Base-by-base conservation (phyloP, 2,329 filamentous ascomycete genomes). In the Arthroderma sp. region DNA sequence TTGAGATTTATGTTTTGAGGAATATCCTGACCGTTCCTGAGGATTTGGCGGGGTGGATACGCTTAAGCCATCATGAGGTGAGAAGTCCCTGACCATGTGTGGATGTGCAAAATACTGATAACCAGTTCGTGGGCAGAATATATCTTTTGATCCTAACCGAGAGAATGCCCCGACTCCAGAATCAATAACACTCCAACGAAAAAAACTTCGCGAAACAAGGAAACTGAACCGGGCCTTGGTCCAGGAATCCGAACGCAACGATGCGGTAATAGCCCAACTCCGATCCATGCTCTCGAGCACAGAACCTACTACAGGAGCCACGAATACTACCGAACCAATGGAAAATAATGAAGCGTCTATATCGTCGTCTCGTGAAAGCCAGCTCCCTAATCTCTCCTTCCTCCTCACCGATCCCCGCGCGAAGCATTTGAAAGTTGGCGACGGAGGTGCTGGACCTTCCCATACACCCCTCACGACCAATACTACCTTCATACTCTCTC, bases 1-100 rank as follows among this genome's bases (percentile, higher is more conserved):
- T 89, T 56, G 85, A 91, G 68, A 83, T 98, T 46, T 95, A 89
- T 67, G 82, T 86, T 42, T 72, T 98, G 69, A 74, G 86, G 52
- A 95, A 95, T 59, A 83, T 88, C 54, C 66, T 91, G 51, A 81
- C 76, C 36, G 77, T 89, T 34, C 77, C 77, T 40, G 77, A 80
- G 29, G 83, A 89, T 50, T 70, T 82, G 39, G 68, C 83, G 55
- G 75, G 77, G 47, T 95, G 83, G 78, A 80, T 96, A 51, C 72
- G 82, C 43, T 69, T 98, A 51, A 76, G 77, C 40, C 89, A 96
- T 70, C 95, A 98, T 66, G 78, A 87, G 61, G 85, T 78, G 58
- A 29, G 59, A 43, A 38, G 10, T 3, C 7, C 11, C 5, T 7
- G 15, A 10, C 9, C 9, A 7, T 7, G 10, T 7, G 10, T 7